Conservation (phyloP, 164 flowering plant species). For the Kingdonia uniflora region DNA sequence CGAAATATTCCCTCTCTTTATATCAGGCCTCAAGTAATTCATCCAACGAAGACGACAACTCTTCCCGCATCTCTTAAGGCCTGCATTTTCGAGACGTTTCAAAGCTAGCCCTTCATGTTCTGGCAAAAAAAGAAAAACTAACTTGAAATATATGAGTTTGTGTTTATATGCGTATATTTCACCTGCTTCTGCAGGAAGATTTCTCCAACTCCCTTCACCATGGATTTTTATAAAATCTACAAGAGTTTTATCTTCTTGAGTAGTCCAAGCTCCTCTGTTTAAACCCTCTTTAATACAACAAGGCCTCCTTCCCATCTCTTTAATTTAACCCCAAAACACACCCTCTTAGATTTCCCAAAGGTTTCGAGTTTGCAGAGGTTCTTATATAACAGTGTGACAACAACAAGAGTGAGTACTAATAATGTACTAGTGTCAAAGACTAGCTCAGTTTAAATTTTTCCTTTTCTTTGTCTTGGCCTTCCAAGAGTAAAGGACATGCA, state of each 20-base stretch:
- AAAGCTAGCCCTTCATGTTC: not conserved
- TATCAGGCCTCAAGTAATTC: conserved; percentile 9
- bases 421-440: no score
- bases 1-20: conserved; percentile 8
- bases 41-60: conserved; percentile 18
- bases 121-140: not conserved
- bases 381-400: no score
- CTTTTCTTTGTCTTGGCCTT: no score
- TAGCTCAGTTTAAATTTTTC: no score
- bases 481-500: no score
- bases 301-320: conserved; percentile 20
- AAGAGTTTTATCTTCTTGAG: conserved; percentile 16
- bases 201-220: conserved; percentile 16
- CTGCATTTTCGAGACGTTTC: conserved; percentile 7
- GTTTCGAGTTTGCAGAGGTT: no score
- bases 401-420: no score
- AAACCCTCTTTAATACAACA: conserved; percentile 18
- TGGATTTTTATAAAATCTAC: conserved; percentile 9
- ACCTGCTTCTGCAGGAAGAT: conserved; percentile 20
- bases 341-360: no score
- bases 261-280: conserved; percentile 24
- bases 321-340: no score
- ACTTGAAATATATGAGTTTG: not conserved
- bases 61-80: conserved; percentile 18
- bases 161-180: not conserved